Base-by-base conservation (phyloP, 2,329 filamentous ascomycete genomes). In the Thermoascus crustaceus region DNA sequence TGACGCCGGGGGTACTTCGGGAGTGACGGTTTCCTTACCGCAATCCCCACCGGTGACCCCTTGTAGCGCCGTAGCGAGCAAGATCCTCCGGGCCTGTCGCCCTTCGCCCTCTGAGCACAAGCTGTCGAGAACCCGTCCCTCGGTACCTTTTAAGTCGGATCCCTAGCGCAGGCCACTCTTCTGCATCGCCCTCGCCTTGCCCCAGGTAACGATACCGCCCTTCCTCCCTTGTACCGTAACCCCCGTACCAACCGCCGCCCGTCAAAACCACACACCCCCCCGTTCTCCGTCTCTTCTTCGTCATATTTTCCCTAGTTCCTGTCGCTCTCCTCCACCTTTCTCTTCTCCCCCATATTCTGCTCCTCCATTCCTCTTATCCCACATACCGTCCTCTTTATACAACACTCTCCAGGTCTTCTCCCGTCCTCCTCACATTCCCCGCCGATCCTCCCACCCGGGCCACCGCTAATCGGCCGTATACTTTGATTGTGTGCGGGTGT, bases 1-100 rank as follows among this genome's bases (percentile, higher is more conserved):
- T 40, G 47, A 41, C 43, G 39, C 49, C 41, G 50, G 46, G 44
- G 42, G 39, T 45, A 49, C 50, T 49, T 47, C 48, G 46, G 50
- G 47, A 49, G 34, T 39, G 26, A 33, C 31, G 37, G 25, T 27
- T 20, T 38, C 33, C 42, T 49, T 48, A 51, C 48, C 48, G 48
- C 48, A 43, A 45, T 48, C 41, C 33, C 33, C 24, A 21, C n/a
- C 31, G 23, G 34, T 37, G 34, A 37, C 38, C 21, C 20, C 32
- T n/a, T n/a, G n/a, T n/a, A n/a, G n/a, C n/a, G n/a, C n/a, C n/a
- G n/a, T n/a, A n/a, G n/a, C n/a, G n/a, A n/a, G n/a, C n/a, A n/a
- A n/a, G n/a, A n/a, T n/a, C n/a, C n/a, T n/a, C n/a, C n/a, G n/a
- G n/a, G n/a, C n/a, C n/a, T n/a, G n/a, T n/a, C n/a, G n/a, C n/a